A percentile compares a stretch with the other conserved stretches of the same genome.
Evolutionary conservation across 345 rosid genomes (phyloP).

Genomic region (Salix caprea): DNA sequence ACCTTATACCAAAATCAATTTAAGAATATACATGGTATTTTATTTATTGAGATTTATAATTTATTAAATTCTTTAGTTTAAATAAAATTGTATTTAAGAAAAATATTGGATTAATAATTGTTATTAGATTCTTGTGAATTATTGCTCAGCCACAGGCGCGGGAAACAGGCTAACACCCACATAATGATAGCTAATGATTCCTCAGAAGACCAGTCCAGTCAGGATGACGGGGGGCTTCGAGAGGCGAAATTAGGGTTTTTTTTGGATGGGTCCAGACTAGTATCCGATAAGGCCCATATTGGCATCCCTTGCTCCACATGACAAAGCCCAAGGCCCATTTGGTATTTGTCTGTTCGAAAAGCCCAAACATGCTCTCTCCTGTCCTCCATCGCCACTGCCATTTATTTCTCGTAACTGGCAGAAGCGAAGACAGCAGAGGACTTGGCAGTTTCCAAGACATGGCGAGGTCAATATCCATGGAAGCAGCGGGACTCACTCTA

Average conservation of each 20-base stretch:
- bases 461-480: conserved; percentile 34
- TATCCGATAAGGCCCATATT: not conserved
- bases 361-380: not conserved
- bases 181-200: too few relatives aligned
- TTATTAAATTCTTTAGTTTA: not conserved
- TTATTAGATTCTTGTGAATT: too few relatives aligned
- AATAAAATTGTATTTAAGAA: not conserved
- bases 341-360: not conserved
- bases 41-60: not conserved
- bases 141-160: too few relatives aligned
- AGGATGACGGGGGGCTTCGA: not conserved
- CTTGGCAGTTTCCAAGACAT: not conserved
- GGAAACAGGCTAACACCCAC: too few relatives aligned
- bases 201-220: too few relatives aligned
- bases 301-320: not conserved
- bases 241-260: not conserved
- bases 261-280: not conserved
- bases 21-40: not conserved
- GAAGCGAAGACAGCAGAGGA: not conserved
- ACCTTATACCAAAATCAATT: too few relatives aligned
- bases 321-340: not conserved
- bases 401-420: not conserved
- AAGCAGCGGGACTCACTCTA: conserved; percentile 29
- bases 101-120: not conserved
- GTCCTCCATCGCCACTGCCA: not conserved